Base-by-base conservation (phyloP, 805 yeast species). In the Wickerhamiella australiensis region DNA sequence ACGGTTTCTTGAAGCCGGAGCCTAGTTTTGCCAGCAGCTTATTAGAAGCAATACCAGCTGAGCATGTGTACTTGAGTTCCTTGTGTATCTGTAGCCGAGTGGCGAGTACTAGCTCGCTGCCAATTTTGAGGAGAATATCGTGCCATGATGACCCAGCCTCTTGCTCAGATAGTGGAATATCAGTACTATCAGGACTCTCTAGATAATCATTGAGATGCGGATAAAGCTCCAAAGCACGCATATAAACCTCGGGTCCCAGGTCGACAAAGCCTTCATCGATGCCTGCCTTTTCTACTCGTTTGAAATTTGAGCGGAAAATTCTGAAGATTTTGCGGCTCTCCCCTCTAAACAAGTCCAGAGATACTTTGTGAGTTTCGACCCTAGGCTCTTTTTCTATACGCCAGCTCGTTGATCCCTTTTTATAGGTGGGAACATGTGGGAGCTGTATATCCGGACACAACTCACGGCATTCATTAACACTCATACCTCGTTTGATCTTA, bases 341-440 rank as follows among this genome's bases (percentile, higher is more conserved):
- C 52, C 95, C 66, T 52, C 98, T 71, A 60, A 90, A 92, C 0
- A 95, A 95, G 60, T 92, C 97, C 49, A 92, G 67, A 1, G 88
- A 79, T 2, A 92, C 96, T 65, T 92, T 92, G 61, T 85, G 84
- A 31, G 72, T 65, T 4, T 70, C 71, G 9, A 25, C 38, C 13
- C 77, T 74, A 12, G 76, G 73, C 21, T 64, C 64, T 20, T 69
- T 71, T 31, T 70, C 74, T 58, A 88, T 85, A 47, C 78, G 74
- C 96, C 97, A 90, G 45, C 75, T 74, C 22, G 80, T 74, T 53
- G 85, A 87, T 3, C 97, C 96, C 57, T 81, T 83, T 58, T 77
- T 80, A 69, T 85, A 92, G 0, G 90, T 95, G 0, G 97, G 95
- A 0, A 96, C 94, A 62, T 92, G 98, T 1, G 92, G 88, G 1